phyloP scores from a whole-genome alignment of 192 early-diverging fungal species.

The Umbelopsis ramanniana region DNA sequence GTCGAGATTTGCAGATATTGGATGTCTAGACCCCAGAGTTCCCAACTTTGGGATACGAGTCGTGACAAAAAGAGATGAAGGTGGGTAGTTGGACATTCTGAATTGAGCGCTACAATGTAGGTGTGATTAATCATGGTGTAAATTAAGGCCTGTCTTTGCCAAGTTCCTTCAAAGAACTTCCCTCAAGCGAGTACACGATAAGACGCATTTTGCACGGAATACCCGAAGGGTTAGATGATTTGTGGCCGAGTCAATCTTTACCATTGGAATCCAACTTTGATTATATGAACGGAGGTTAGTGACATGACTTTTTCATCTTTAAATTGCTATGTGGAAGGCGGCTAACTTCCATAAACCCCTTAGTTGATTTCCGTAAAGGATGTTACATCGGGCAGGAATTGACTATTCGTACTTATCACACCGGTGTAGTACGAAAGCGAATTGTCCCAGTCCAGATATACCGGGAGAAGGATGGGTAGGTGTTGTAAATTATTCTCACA shows the following conservation, averaged over 20 bases:
- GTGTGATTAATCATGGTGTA: neutral
- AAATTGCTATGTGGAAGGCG: neutral
- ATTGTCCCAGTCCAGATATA: slow-evolving; percentile 81
- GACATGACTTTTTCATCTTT: no score
- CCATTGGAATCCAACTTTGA: slow-evolving; percentile 95
- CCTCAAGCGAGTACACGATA: slow-evolving; percentile 66
- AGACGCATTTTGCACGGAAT: slow-evolving; percentile 85
- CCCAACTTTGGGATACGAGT: slow-evolving; percentile 38
- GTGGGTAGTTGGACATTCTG: neutral
- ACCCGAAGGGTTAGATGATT: slow-evolving; percentile 87
- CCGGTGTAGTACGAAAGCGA: slow-evolving; percentile 91
- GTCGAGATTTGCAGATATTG: slow-evolving; percentile 37
- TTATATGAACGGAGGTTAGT: slow-evolving; percentile 82
- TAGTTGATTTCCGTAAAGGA: slow-evolving; percentile 96
- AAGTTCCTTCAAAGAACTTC: slow-evolving; percentile 54
- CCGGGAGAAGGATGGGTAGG: slow-evolving; percentile 48
- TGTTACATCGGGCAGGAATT: slow-evolving; percentile 99
- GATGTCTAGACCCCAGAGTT: slow-evolving; percentile 44
- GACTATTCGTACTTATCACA: slow-evolving; percentile 96
- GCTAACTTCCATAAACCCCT: neutral
- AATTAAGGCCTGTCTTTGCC: slow-evolving; percentile 48
- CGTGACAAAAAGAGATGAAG: slow-evolving; percentile 5
- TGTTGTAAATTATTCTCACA: slow-evolving; percentile 17
- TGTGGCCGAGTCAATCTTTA: slow-evolving; percentile 68
- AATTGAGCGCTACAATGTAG: neutral